A percentile compares a stretch with the other conserved stretches of the same genome.
phyloP scores from a whole-genome alignment of 768 basidiomycete genomes.

The Tricholoma matsutake region DNA sequence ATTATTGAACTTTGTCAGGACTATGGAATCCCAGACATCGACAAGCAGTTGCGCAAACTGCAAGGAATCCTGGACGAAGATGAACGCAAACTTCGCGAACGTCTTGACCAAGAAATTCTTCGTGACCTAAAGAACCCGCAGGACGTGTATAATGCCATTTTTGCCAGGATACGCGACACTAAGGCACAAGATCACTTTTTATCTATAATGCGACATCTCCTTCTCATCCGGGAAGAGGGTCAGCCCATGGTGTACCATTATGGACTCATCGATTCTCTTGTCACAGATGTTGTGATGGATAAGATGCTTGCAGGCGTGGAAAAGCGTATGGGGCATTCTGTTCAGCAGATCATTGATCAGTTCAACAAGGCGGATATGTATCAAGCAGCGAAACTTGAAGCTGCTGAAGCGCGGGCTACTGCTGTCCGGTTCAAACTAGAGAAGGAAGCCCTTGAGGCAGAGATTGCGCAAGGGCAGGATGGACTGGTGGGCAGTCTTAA shows the following conservation, averaged over 20 bases:
- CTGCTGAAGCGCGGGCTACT: constrained; percentile 60
- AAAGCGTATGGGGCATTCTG: constrained; percentile 82
- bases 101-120: constrained; percentile 73
- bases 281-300: constrained; percentile 90
- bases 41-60: constrained; percentile 62
- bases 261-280: constrained; percentile 84
- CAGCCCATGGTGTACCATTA: constrained; percentile 84
- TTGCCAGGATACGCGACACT: constrained; percentile 71
- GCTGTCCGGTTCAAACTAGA: constrained; percentile 69
- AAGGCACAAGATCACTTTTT: constrained; percentile 83
- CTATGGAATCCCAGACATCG: constrained; percentile 62
- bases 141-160: constrained; percentile 85
- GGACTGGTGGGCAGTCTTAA: constrained; percentile 86
- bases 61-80: constrained; percentile 68
- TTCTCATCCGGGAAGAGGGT: constrained; percentile 88
- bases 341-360: constrained; percentile 82
- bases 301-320: constrained; percentile 85
- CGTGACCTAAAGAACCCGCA: constrained; percentile 75
- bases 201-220: constrained; percentile 91
- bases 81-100: constrained; percentile 66
- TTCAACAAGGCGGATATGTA: constrained; percentile 88
- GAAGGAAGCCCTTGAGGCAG: constrained; percentile 79
- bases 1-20: constrained; percentile 68
- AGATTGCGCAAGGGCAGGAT: constrained; percentile 75
- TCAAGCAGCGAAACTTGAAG: constrained; percentile 76